Conservation (phyloP, 139 green algal species). For the Coelastrella sp. region DNA sequence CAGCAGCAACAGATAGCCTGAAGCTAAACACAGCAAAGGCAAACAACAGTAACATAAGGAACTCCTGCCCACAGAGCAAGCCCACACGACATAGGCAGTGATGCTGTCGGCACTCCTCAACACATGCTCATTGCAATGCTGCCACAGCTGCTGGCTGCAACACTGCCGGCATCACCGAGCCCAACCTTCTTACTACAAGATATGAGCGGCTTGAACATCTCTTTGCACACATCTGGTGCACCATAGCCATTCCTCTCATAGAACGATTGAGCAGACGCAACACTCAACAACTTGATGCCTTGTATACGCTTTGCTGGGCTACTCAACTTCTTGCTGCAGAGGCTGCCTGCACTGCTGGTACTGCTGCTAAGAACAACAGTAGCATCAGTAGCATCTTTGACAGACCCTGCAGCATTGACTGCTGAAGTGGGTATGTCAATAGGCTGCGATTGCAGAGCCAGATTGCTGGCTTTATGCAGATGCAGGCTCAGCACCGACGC, state of each 20-base stretch:
- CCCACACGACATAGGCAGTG: not conserved
- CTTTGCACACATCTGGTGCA: not conserved
- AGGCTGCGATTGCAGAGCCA: not conserved
- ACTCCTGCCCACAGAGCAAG: too few species aligned
- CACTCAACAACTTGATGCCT: slow-evolving; percentile 52
- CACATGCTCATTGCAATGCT: not conserved
- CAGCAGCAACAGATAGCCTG: too few species aligned
- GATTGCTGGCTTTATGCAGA: too few species aligned
- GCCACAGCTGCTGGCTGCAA: not conserved
- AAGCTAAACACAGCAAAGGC: too few species aligned
- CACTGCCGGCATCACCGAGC: not conserved
- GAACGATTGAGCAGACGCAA: slow-evolving; percentile 38
- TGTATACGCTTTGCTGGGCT: not conserved
- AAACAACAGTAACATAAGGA: too few species aligned
- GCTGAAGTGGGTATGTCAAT: not conserved
- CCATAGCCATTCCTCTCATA: slow-evolving; percentile 43
- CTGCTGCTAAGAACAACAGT: not conserved
- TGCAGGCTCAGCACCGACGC: too few species aligned
- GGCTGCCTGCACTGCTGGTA: not conserved
- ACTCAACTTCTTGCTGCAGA: not conserved
- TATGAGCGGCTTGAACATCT: slow-evolving; percentile 54
- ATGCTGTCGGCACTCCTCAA: not conserved
- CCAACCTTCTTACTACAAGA: not conserved
- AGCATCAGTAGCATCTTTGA: not conserved
- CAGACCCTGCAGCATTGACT: not conserved